These are phyloP conservation scores for Mortierella hygrophila DNA, from an alignment of 192 early-diverging fungal species.

Conservation along the genomic window DNA sequence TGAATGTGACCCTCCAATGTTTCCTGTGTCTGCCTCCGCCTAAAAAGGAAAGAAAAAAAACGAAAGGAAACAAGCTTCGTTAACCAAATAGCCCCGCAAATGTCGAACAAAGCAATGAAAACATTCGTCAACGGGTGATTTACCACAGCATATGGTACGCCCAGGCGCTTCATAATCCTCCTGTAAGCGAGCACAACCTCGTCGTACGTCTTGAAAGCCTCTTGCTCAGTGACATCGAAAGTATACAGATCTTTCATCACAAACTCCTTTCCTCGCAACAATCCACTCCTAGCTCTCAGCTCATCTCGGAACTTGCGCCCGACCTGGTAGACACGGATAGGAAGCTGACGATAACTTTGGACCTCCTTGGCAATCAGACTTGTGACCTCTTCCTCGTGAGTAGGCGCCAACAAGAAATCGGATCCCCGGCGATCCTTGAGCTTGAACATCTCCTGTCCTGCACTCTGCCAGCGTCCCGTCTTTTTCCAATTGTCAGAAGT, in stretches of 20 bases:
- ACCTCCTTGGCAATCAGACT: constrained; percentile 75
- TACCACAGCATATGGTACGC: constrained; percentile 82
- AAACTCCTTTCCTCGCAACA: constrained; percentile 91
- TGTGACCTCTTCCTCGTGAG: constrained; percentile 95
- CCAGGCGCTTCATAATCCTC: constrained; percentile 80
- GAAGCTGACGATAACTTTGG: constrained; percentile 78
- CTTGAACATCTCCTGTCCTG: constrained; percentile 79
- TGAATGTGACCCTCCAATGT: constrained; percentile 89
- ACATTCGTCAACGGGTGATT: constrained; percentile 25
- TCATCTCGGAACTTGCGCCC: constrained; percentile 92
- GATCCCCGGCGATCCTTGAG: constrained; percentile 82
- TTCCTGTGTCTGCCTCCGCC: constrained; percentile 93
- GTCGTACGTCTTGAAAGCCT: constrained; percentile 82
- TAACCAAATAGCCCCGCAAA: neutral
- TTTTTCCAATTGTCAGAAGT: constrained; percentile 79
- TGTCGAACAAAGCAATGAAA: neutral
- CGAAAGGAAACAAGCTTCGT: neutral
- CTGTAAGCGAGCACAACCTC: constrained; percentile 81
- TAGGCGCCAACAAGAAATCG: constrained; percentile 83
- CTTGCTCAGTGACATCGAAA: constrained; percentile 79
- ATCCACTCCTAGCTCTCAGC: constrained; percentile 82
- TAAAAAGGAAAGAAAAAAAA: constrained; percentile 18
- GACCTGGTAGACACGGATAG: constrained; percentile 90
- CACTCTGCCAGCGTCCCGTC: constrained; percentile 83
- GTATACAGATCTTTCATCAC: constrained; percentile 98